A percentile compares a stretch with the other conserved stretches of the same genome.
Conservation (phyloP, 768 basidiomycete genomes). For the Suillus variegatus region DNA sequence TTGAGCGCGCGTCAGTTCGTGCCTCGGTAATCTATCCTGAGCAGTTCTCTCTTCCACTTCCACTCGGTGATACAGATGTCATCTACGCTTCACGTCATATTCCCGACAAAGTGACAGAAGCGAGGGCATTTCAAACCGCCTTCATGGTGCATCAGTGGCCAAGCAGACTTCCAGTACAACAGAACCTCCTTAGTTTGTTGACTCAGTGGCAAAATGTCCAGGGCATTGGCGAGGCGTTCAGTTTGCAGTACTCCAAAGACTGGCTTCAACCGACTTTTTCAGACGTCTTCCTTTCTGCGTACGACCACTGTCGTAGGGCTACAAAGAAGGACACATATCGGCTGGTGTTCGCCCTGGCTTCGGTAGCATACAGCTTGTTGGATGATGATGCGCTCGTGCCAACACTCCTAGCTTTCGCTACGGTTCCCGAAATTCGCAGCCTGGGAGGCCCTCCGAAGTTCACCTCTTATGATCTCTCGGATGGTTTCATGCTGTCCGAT, state of each 20-base stretch:
- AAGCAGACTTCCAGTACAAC: not conserved
- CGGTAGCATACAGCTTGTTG: not conserved
- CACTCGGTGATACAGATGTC: not conserved
- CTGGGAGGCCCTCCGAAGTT: not conserved
- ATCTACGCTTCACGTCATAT: not conserved
- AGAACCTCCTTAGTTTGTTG: not conserved
- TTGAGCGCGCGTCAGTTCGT: not conserved
- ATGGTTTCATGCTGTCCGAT: not conserved
- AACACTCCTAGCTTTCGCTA: not conserved
- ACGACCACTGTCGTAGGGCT: not conserved
- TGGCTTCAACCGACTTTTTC: not conserved
- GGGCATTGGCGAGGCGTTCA: not conserved
- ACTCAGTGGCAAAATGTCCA: not conserved
- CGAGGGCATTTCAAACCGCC: not conserved
- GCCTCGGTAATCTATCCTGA: constrained; percentile 1
- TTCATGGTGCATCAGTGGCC: not conserved
- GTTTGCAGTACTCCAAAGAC: not conserved
- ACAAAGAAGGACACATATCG: not conserved
- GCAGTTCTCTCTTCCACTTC: not conserved
- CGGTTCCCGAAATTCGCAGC: not conserved
- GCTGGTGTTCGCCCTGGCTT: not conserved
- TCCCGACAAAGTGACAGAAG: not conserved
- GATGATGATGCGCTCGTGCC: not conserved
- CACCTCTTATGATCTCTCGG: not conserved
- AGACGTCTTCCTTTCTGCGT: not conserved